Evolutionary conservation across 176 grass and related monocot genomes (phyloP), one percentile per base, ranked within the genome.

Genomic region (Oryza officinalis): DNA sequence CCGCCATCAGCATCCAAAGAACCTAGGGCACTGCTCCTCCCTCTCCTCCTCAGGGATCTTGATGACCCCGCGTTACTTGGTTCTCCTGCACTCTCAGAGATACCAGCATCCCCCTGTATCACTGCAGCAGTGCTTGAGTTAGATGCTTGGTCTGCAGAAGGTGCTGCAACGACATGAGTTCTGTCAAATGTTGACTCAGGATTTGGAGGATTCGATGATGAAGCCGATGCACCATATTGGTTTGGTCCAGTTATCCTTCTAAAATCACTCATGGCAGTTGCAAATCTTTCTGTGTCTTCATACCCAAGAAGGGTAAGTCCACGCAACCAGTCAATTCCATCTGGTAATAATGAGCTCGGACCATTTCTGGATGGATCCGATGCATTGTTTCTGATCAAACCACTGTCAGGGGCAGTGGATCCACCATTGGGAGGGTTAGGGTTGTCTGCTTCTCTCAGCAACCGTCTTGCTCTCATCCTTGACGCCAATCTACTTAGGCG

Each of bases 121-220:
- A 90, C 87, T 41, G 93, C 89, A 90, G 89, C 86, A 73, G 96
- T 99, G 74, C 96, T 99, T 2, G 87, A 99, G 75, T 90, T 94
- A 75, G 89, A 99, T 33, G 85, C 87, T 85, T 95, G 96, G 63
- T 99, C 91, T 41, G 87, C 84, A 80, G 89, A 90, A 69, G 94
- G 86, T 65, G 86, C 87, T 75, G 61, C 80, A 69, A 84, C 85
- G 41, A 87, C 83, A 71, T 75, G 83, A 72, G 41, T 32, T 79
- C 74, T 78, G 27, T 77, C 84, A 38, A 60, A 44, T 26, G 74
- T 79, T 78, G 85, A 75, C 60, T 87, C 91, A 3, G 71, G 80
- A 87, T 86, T 95, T 77, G 80, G 85, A 84, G 80, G 88, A 65
- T 91, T 86, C 12, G 85, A 71, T 63, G 78, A 84, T 32, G 89